Percentiles rank a stretch among this genome's conserved stretches.
phyloP scores from a whole-genome alignment of 2,329 filamentous ascomycete genomes.

The Elsinoe ampelina region DNA sequence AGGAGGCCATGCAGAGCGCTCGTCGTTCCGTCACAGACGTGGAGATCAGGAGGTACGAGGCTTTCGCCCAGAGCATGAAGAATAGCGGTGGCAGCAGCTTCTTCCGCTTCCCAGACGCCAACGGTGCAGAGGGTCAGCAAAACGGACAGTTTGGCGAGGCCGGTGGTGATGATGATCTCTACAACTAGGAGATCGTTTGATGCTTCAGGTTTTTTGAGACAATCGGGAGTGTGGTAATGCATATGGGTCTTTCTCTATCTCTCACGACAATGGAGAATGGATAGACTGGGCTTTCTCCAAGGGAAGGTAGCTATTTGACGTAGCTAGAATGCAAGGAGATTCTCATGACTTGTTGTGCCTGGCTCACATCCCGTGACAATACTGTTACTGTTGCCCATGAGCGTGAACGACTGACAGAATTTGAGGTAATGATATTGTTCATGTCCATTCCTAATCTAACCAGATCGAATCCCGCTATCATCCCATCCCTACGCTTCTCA shows the following conservation, averaged over 20 bases:
- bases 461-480: neutral
- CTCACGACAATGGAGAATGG: neutral
- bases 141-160: conserved; percentile 18
- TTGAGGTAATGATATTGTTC: no score
- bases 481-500: neutral
- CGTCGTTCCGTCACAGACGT: conserved; percentile 91
- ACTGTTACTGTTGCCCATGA: neutral
- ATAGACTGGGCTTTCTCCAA: neutral
- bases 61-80: conserved; percentile 99
- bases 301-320: neutral
- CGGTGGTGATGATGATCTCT: conserved; percentile 73
- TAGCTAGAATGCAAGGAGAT: conserved; percentile 3
- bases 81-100: conserved; percentile 80
- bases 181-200: conserved; percentile 55
- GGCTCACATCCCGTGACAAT: neutral
- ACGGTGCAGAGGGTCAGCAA: conserved; percentile 16
- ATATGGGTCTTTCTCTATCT: neutral
- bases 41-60: conserved; percentile 96
- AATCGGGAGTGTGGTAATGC: neutral
- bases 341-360: neutral
- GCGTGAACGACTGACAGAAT: no score
- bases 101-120: conserved; percentile 77
- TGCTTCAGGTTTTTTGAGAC: neutral
- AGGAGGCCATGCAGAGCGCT: conserved; percentile 95
- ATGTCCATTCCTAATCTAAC: neutral